A percentile compares a stretch with the other conserved stretches of the same genome.
Conservation (phyloP, 2,329 filamentous ascomycete species). For the Colletotrichum falcatum region DNA sequence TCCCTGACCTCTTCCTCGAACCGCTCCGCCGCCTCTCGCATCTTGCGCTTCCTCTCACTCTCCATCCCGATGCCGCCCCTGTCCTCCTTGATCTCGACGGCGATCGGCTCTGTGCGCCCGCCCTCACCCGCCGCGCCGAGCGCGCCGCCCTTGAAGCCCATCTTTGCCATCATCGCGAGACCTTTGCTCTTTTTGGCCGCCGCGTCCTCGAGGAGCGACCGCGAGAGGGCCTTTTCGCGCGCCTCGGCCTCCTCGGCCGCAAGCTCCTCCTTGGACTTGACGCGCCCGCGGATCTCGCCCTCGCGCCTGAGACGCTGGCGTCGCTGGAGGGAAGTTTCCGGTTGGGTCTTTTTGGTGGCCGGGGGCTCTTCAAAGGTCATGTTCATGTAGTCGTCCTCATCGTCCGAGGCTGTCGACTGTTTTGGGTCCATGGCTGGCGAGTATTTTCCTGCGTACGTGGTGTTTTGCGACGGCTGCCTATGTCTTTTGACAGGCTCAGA, state of each 20-base stretch:
- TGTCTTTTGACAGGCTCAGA: not conserved
- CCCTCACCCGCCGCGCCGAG: constrained; percentile 71
- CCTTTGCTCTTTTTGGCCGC: constrained; percentile 80
- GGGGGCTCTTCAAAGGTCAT: constrained; percentile 85
- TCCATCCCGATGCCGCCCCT: constrained; percentile 87
- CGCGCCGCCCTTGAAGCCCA: constrained; percentile 86
- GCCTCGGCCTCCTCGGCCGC: constrained; percentile 78
- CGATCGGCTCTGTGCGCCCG: constrained; percentile 75
- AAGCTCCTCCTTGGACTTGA: constrained; percentile 86
- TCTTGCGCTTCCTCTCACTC: constrained; percentile 83
- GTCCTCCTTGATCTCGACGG: constrained; percentile 81
- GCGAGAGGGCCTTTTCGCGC: constrained; percentile 81
- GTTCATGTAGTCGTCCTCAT: constrained; percentile 96
- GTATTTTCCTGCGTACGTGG: not conserved
- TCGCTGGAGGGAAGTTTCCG: constrained; percentile 67
- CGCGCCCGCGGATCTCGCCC: constrained; percentile 74
- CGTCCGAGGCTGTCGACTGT: constrained; percentile 47
- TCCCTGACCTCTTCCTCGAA: constrained; percentile 54
- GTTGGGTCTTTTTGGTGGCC: constrained; percentile 59
- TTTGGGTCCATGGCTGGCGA: constrained; percentile 20
- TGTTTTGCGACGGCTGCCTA: not conserved
- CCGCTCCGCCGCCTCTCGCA: constrained; percentile 70
- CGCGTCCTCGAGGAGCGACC: constrained; percentile 73
- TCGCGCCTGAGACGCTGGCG: constrained; percentile 67
- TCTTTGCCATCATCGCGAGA: constrained; percentile 94